Evolutionary conservation across 495 filamentous ascomycete species (phyloP).

Genomic region (Aspergillus bridgeri): DNA sequence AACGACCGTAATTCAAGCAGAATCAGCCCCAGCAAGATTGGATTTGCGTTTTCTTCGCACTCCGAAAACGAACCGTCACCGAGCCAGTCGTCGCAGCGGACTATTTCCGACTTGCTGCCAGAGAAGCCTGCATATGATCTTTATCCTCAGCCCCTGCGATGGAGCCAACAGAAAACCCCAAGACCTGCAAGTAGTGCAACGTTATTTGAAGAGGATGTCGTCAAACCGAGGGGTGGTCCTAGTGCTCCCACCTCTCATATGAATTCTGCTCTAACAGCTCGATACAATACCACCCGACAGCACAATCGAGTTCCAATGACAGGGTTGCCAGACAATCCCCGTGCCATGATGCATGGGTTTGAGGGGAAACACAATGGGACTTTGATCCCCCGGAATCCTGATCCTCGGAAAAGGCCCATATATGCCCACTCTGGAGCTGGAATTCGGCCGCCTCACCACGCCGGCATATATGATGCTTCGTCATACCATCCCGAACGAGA

Average conservation of each 20-base stretch:
- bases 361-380: slow-evolving; percentile 15
- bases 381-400: slow-evolving; percentile 2
- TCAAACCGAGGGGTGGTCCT: slow-evolving; percentile 13
- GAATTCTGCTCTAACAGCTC: slow-evolving; percentile 1
- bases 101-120: slow-evolving; percentile 31
- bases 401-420: slow-evolving; percentile 10
- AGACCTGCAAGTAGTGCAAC: slow-evolving; percentile 34
- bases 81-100: slow-evolving; percentile 33
- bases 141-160: slow-evolving; percentile 37
- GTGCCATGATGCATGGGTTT: slow-evolving; percentile 32
- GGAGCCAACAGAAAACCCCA: slow-evolving; percentile 26
- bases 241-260: slow-evolving; percentile 9
- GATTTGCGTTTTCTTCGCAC: slow-evolving; percentile 29
- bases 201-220: slow-evolving; percentile 38
- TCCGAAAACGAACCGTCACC: slow-evolving; percentile 29
- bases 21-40: slow-evolving; percentile 20
- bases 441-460: slow-evolving; percentile 7
- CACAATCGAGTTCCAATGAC: slow-evolving; percentile 14
- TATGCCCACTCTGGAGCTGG: slow-evolving; percentile 11
- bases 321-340: slow-evolving; percentile 40
- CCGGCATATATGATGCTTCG: slow-evolving; percentile 1
- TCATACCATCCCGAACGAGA: not conserved
- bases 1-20: slow-evolving; percentile 1
- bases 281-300: slow-evolving; percentile 8
- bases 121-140: slow-evolving; percentile 24